Evolutionary conservation across 1,284 basidiomycete species (phyloP).

Genomic region (Ustilago curta): DNA sequence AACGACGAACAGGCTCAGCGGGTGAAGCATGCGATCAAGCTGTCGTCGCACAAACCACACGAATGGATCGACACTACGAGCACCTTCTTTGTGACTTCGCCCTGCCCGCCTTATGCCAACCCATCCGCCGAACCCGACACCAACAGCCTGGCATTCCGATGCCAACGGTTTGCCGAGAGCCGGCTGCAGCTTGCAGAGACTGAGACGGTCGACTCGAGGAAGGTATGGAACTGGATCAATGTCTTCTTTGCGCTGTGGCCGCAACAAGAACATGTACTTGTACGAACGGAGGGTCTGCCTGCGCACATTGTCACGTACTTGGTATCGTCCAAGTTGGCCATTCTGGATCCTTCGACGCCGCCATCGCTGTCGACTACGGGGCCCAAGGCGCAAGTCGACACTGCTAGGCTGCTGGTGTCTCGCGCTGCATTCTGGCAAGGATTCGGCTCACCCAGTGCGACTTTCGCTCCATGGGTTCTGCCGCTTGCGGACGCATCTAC

Average conservation of each 20-base stretch:
- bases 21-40: conserved; percentile 26
- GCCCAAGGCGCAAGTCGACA: conserved; percentile 18
- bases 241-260: conserved; percentile 57
- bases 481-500: conserved; percentile 32
- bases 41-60: conserved; percentile 26
- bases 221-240: conserved; percentile 51
- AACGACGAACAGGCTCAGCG: conserved; percentile 13
- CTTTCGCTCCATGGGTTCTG: conserved; percentile 46
- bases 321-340: conserved; percentile 35
- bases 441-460: conserved; percentile 26
- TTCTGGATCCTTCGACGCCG: conserved; percentile 41
- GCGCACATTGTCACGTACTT: conserved; percentile 16
- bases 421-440: conserved; percentile 65
- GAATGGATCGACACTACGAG: conserved; percentile 35
- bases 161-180: conserved; percentile 37
- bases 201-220: conserved; percentile 3
- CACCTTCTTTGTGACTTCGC: conserved; percentile 37
- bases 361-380: conserved; percentile 5
- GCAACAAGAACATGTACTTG: conserved; percentile 44
- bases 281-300: conserved; percentile 13
- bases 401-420: conserved; percentile 33
- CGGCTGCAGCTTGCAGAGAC: conserved; percentile 3
- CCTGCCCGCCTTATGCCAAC: conserved; percentile 41
- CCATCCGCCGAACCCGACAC: conserved; percentile 61
- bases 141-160: conserved; percentile 52